Conservation (phyloP, 164 flowering plant species). For the Liquidambar formosana region DNA sequence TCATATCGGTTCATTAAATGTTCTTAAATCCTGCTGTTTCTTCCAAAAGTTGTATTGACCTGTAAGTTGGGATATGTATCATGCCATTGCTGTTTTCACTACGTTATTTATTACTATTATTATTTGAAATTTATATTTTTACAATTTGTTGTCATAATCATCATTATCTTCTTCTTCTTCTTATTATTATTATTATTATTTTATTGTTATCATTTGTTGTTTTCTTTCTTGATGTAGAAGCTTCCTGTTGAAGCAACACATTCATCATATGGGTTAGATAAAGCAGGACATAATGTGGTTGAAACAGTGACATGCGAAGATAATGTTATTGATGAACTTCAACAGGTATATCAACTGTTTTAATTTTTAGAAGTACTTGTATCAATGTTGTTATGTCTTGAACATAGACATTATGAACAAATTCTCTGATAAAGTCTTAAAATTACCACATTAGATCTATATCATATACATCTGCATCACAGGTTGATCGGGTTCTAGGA, state of each 20-base stretch:
- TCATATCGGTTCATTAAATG: too few relatives aligned
- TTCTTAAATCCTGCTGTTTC: too few relatives aligned
- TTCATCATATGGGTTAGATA: constrained; percentile 25
- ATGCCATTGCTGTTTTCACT: not conserved
- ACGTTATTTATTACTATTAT: too few relatives aligned
- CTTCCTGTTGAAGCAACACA: constrained; percentile 26
- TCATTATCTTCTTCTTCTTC: not conserved
- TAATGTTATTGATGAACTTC: constrained; percentile 31
- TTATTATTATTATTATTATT: not conserved
- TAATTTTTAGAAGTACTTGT: not conserved
- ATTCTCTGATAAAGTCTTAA: not conserved
- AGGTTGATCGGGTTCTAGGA: constrained; percentile 95
- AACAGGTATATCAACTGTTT: constrained; percentile 48
- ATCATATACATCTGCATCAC: constrained; percentile 13
- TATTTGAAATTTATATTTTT: too few relatives aligned
- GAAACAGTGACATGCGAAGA: constrained; percentile 26
- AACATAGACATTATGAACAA: too few relatives aligned
- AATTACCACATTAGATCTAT: not conserved
- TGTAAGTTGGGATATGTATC: too few relatives aligned
- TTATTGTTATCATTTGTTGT: constrained; percentile 1
- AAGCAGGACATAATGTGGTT: constrained; percentile 24
- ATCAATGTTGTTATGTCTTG: not conserved
- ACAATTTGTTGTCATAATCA: not conserved
- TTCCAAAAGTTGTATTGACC: too few relatives aligned
- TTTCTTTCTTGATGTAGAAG: constrained; percentile 35